Conservation (phyloP, 371 early-diverging fungal species). For the Apophysomyces trapeziformis region DNA sequence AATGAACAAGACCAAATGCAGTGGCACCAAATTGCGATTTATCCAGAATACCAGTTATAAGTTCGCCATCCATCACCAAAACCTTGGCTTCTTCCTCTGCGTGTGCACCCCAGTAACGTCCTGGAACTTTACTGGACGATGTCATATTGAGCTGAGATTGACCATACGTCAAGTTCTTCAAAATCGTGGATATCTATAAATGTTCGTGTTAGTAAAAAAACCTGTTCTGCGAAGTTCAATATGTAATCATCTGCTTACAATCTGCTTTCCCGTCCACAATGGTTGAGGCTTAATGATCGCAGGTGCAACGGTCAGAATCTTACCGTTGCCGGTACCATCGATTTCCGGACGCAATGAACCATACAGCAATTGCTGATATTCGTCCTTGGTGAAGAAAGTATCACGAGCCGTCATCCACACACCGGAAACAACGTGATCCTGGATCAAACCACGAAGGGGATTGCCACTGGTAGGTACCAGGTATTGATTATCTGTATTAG, state of each 20-base stretch:
- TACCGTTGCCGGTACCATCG: conserved; percentile 72
- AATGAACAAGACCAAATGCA: conserved; percentile 95
- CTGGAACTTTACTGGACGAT: conserved; percentile 88
- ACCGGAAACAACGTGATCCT: conserved; percentile 99
- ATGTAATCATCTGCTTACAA: conserved; percentile 46
- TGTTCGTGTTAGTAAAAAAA: background rate
- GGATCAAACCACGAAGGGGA: conserved; percentile 99
- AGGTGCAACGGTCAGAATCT: conserved; percentile 82
- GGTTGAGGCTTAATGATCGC: conserved; percentile 86
- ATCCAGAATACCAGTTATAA: conserved; percentile 96
- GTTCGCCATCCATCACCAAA: conserved; percentile 83
- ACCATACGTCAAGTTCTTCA: conserved; percentile 85
- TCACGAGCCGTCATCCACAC: conserved; percentile 93
- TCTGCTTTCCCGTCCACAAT: conserved; percentile 99
- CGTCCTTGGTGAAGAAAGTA: conserved; percentile 88
- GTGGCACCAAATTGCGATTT: conserved; percentile 98
- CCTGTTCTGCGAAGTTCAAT: background rate
- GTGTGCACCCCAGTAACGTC: conserved; percentile 83
- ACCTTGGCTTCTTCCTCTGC: conserved; percentile 87
- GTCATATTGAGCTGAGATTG: conserved; percentile 82
- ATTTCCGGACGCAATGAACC: conserved; percentile 81
- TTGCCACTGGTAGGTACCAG: conserved; percentile 97
- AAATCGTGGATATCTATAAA: conserved; percentile 75
- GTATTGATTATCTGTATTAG: conserved; percentile 97
- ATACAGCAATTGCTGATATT: conserved; percentile 95